phyloP scores from a whole-genome alignment of 2,329 filamentous ascomycete species.

The Tympanopsis confertula region DNA sequence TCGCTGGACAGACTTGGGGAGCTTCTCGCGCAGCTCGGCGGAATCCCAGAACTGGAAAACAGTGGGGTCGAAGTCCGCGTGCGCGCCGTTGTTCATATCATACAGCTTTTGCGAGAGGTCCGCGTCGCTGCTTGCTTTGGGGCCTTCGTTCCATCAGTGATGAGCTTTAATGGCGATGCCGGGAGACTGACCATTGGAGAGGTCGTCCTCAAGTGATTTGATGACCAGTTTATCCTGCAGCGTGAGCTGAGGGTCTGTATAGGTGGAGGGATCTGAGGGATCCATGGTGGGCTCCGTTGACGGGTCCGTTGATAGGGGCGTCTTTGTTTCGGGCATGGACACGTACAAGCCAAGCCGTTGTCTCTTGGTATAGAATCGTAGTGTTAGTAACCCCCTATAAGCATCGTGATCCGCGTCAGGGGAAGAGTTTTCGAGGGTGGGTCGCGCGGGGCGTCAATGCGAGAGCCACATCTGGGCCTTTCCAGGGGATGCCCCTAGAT shows the following conservation, averaged over 20 bases:
- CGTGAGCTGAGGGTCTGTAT: neutral
- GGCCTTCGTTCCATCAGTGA: neutral
- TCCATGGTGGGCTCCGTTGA: too few relatives aligned
- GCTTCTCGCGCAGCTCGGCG: slow-evolving; percentile 22
- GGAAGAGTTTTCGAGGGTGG: too few relatives aligned
- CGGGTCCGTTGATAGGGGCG: too few relatives aligned
- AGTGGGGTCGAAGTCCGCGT: slow-evolving; percentile 38
- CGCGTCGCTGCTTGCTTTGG: too few relatives aligned
- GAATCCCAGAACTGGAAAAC: slow-evolving; percentile 39
- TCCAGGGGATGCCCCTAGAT: too few relatives aligned
- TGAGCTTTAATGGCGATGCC: neutral
- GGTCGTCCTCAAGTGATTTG: neutral
- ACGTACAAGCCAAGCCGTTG: too few relatives aligned
- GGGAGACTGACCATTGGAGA: neutral
- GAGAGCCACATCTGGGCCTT: too few relatives aligned
- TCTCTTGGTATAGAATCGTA: too few relatives aligned
- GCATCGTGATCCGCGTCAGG: too few relatives aligned
- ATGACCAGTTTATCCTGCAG: neutral
- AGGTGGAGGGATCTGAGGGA: neutral
- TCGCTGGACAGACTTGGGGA: slow-evolving; percentile 25
- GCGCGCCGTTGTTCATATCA: slow-evolving; percentile 33
- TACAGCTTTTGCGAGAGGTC: slow-evolving; percentile 22
- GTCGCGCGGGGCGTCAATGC: too few relatives aligned
- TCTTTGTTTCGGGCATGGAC: too few relatives aligned
- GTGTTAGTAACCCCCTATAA: too few relatives aligned